These are phyloP conservation scores for Coemansia furcata DNA, from an alignment of 192 early-diverging fungal species.

Conservation along the genomic window DNA sequence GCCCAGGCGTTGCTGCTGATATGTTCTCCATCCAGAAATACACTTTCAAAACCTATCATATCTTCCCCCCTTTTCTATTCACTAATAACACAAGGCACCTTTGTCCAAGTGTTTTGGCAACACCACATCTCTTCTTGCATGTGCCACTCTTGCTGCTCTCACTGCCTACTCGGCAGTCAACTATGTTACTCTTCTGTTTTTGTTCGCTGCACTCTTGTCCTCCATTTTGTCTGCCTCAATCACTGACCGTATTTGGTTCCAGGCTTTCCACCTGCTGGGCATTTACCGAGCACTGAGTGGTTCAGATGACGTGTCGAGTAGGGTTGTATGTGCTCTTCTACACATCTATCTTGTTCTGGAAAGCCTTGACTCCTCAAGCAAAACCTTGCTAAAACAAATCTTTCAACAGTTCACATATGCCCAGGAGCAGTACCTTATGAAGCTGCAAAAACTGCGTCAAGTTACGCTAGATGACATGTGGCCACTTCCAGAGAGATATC, in stretches of 20 bases:
- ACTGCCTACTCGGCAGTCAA: background rate
- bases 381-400: background rate
- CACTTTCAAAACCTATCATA: too few species aligned
- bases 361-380: background rate
- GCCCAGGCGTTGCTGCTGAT: too few species aligned
- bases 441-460: background rate
- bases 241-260: background rate
- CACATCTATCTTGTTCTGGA: background rate
- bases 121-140: background rate
- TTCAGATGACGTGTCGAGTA: background rate
- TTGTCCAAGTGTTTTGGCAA: background rate
- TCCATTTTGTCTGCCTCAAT: background rate
- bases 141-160: background rate
- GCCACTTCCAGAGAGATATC: background rate
- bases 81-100: background rate
- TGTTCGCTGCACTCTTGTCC: background rate
- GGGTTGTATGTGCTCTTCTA: background rate
- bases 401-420: background rate
- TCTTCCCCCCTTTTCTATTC: too few species aligned
- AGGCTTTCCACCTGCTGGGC: background rate
- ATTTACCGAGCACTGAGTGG: background rate
- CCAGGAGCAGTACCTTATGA: conserved; percentile 12
- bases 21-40: too few species aligned
- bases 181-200: background rate
- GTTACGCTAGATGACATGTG: conserved; percentile 19